These are phyloP conservation scores for Thymus quinquecostatus DNA, from an alignment of 257 asterid species.

Conservation along the genomic window DNA sequence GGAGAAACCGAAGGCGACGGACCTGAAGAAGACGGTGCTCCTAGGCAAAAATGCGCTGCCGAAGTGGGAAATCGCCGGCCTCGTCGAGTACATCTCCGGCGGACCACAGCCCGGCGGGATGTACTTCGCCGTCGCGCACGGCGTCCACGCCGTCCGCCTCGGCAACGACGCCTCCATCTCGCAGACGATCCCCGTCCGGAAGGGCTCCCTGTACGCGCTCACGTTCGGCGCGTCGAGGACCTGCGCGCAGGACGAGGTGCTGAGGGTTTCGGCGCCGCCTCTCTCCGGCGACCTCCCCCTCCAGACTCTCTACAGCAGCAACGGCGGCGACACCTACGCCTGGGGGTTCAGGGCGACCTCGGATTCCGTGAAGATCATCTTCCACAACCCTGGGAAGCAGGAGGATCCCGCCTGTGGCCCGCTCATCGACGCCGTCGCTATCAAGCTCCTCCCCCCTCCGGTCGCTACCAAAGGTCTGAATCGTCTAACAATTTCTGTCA, in stretches of 20 bases:
- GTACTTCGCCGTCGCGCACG: conserved; percentile 86
- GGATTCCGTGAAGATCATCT: conserved; percentile 47
- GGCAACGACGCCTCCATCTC: conserved; percentile 93
- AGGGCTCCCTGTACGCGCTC: conserved; percentile 78
- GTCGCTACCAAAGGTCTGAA: conserved; percentile 51
- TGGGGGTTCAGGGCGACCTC: conserved; percentile 78
- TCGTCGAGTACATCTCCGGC: conserved; percentile 86
- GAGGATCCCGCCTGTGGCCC: conserved; percentile 98
- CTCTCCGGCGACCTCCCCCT: conserved; percentile 81
- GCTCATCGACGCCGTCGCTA: conserved; percentile 82
- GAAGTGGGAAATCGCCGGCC: conserved; percentile 80
- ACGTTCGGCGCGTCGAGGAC: conserved; percentile 91
- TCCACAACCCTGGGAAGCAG: conserved; percentile 78
- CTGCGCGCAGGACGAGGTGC: conserved; percentile 85
- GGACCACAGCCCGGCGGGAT: conserved; percentile 97
- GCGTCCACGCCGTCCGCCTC: conserved; percentile 87
- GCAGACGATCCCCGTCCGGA: conserved; percentile 68
- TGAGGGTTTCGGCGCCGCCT: conserved; percentile 71
- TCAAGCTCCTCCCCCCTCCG: conserved; percentile 68
- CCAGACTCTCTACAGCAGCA: conserved; percentile 81
- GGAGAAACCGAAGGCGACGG: conserved; percentile 56
- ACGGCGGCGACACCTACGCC: conserved; percentile 85
- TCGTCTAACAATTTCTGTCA: not conserved
- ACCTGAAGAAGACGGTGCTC: conserved; percentile 64
- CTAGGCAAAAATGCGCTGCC: conserved; percentile 65